Evolutionary conservation across 2,329 filamentous ascomycete species (phyloP).

Genomic region (Pseudocercospora macadamiae): DNA sequence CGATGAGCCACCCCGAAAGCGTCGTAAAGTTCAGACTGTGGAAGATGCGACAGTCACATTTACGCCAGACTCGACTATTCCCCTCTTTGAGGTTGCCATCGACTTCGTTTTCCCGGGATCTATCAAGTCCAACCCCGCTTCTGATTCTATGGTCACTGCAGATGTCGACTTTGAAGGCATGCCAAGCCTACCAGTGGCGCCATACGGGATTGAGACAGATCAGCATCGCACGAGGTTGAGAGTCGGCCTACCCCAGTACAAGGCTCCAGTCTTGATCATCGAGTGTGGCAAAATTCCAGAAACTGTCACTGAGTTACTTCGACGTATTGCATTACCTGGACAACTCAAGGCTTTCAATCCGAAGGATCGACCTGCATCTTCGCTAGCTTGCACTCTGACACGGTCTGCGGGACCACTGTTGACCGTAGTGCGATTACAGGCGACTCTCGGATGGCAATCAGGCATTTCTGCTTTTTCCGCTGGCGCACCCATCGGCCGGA

Average conservation of each 20-base stretch:
- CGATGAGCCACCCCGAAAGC: constrained; percentile 30
- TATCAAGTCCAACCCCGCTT: constrained; percentile 12
- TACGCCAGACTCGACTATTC: constrained; percentile 18
- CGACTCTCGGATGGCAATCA: constrained; percentile 35
- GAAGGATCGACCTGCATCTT: constrained; percentile 24
- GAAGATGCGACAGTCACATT: background rate
- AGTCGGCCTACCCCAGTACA: constrained; percentile 21
- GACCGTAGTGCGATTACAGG: constrained; percentile 33
- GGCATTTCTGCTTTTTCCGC: constrained; percentile 36
- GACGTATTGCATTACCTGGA: constrained; percentile 22
- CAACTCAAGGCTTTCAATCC: constrained; percentile 12
- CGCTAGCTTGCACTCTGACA: constrained; percentile 28
- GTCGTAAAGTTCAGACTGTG: constrained; percentile 19
- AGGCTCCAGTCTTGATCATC: constrained; percentile 30
- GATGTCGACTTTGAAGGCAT: constrained; percentile 29
- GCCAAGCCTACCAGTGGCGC: constrained; percentile 25
- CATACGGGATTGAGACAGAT: constrained; percentile 24
- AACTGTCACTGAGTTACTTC: constrained; percentile 20
- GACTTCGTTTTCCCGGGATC: constrained; percentile 36
- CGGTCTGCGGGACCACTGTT: constrained; percentile 29
- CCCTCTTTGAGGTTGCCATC: constrained; percentile 31
- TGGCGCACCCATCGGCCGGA: constrained; percentile 28
- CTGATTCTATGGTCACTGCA: constrained; percentile 14
- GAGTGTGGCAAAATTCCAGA: constrained; percentile 26
- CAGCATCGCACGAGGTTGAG: constrained; percentile 23